These are phyloP conservation scores for Botryotinia convoluta DNA, from an alignment of 2,329 filamentous ascomycete species.

Conservation along the genomic window DNA sequence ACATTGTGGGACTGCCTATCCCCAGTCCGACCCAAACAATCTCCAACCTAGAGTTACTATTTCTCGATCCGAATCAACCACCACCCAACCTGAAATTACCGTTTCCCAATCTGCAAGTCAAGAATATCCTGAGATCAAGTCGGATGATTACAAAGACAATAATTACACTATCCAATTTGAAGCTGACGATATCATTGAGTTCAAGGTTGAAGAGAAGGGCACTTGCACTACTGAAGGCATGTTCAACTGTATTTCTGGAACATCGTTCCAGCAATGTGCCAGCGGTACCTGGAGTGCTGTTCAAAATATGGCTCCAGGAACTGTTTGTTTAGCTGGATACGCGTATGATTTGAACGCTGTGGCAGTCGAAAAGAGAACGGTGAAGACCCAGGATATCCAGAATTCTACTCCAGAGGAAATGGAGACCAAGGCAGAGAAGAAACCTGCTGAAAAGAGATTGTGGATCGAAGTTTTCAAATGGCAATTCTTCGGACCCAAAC, in stretches of 20 bases:
- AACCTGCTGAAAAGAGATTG: background rate
- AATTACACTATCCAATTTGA: background rate
- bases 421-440: background rate
- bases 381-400: background rate
- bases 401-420: background rate
- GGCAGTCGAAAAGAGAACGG: background rate
- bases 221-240: slow-evolving; percentile 49
- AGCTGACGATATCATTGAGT: background rate
- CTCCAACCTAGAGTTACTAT: background rate
- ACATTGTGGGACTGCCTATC: background rate
- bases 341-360: slow-evolving; percentile 42
- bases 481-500: background rate
- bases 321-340: slow-evolving; percentile 46
- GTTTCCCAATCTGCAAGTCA: background rate
- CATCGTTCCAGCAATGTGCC: slow-evolving; percentile 54
- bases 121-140: background rate
- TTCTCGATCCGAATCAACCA: background rate
- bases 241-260: slow-evolving; percentile 55
- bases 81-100: background rate
- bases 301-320: slow-evolving; percentile 47
- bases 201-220: slow-evolving; percentile 24
- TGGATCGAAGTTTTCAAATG: background rate
- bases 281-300: slow-evolving; percentile 49
- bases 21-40: accelerated
- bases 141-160: background rate